Evolutionary conservation across 768 basidiomycete genomes (phyloP).

Genomic region (Leccinum pellstonianum): DNA sequence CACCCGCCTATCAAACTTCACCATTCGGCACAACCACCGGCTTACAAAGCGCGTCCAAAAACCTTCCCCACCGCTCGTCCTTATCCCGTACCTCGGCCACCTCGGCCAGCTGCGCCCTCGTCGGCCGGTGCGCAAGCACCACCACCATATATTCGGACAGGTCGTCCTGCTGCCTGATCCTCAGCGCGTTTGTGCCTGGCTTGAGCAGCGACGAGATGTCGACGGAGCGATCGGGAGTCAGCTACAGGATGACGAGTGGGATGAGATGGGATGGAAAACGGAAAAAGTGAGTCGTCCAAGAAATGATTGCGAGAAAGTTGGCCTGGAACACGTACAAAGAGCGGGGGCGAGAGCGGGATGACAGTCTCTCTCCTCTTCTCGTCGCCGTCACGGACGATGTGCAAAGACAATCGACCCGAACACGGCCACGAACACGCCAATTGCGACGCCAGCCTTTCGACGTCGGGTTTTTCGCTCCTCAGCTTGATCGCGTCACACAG

Average conservation of each 20-base stretch:
- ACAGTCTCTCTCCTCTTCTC: constrained; percentile 5
- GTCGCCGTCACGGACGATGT: constrained; percentile 1
- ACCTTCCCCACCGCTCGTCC: constrained; percentile 23
- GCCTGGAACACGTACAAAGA: constrained; percentile 35
- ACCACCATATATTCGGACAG: constrained; percentile 46
- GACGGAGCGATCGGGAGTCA: constrained; percentile 47
- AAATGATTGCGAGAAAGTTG: background rate
- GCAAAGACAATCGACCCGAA: constrained; percentile 22
- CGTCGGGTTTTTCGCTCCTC: constrained; percentile 14
- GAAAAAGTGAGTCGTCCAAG: background rate
- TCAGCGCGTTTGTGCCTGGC: constrained; percentile 42
- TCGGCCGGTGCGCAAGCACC: constrained; percentile 51
- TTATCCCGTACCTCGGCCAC: constrained; percentile 11
- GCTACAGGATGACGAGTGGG: constrained; percentile 31
- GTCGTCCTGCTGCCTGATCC: constrained; percentile 43
- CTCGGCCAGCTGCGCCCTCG: constrained; percentile 40
- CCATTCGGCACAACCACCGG: constrained; percentile 1
- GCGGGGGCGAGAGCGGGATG: constrained; percentile 30
- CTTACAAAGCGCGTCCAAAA: constrained; percentile 16
- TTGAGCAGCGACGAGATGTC: constrained; percentile 49
- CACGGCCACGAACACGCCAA: constrained; percentile 46
- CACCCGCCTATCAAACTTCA: background rate
- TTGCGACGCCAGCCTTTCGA: constrained; percentile 23
- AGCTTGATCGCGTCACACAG: constrained; percentile 17
- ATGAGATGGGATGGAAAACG: background rate